Conservation (phyloP, 805 yeast genomes). For the Wickerhamiella galacta region DNA sequence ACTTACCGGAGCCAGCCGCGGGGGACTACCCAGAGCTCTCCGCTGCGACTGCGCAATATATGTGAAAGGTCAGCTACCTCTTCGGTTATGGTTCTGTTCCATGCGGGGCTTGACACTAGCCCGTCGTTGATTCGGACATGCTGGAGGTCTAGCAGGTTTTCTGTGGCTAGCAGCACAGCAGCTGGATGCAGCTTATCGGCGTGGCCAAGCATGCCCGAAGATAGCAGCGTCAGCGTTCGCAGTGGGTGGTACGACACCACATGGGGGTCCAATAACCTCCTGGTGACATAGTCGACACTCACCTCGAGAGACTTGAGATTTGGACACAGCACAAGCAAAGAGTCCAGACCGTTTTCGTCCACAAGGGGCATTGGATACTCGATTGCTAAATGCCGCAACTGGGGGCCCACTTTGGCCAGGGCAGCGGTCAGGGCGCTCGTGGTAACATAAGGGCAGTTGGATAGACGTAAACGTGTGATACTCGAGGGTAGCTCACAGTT, state of each 20-base stretch:
- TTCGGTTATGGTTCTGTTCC: too few relatives aligned
- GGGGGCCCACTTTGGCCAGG: conserved; percentile 46
- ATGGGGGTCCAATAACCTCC: conserved; percentile 25
- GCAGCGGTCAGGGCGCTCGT: conserved; percentile 49
- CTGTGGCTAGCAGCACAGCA: conserved; percentile 78
- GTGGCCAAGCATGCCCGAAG: conserved; percentile 74
- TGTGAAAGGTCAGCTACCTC: too few relatives aligned
- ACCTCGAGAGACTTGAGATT: conserved; percentile 44
- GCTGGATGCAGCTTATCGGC: conserved; percentile 71
- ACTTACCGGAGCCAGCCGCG: too few relatives aligned
- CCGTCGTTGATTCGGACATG: conserved; percentile 51
- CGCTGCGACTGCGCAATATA: too few relatives aligned
- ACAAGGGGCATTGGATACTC: conserved; percentile 83
- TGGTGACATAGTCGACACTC: conserved; percentile 63
- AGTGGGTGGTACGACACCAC: conserved; percentile 32
- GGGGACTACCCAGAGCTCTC: too few relatives aligned
- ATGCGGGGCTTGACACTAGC: too few relatives aligned
- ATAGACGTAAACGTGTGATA: conserved; percentile 54
- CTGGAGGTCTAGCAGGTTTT: conserved; percentile 50
- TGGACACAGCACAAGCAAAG: conserved; percentile 62
- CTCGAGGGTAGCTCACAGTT: conserved; percentile 57
- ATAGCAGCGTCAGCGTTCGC: conserved; percentile 48
- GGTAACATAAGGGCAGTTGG: conserved; percentile 71
- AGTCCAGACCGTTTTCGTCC: conserved; percentile 51
- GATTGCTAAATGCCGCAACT: conserved; percentile 44